A percentile compares a stretch with the other conserved stretches of the same genome.
phyloP scores from a whole-genome alignment of 176 grass and related monocot species.

The Pontederia crassipes region DNA sequence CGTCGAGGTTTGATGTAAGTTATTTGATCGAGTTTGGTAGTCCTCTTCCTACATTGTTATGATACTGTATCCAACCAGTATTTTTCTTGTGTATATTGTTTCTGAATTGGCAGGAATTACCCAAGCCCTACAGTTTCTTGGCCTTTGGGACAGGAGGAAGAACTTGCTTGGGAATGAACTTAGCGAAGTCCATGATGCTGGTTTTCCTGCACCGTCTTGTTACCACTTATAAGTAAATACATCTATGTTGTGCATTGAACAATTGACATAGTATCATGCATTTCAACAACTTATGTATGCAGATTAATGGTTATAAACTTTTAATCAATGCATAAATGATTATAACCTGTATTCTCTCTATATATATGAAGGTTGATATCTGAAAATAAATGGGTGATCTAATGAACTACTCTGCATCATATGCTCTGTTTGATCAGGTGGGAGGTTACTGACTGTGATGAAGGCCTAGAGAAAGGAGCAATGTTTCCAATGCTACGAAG shows the following conservation, averaged over 20 bases:
- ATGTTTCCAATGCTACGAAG: constrained; percentile 83
- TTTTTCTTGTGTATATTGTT: background rate
- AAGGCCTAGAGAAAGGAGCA: constrained; percentile 68
- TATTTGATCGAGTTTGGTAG: background rate
- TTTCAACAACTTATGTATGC: no score
- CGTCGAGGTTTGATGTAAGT: constrained; percentile 61
- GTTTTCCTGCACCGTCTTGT: constrained; percentile 73
- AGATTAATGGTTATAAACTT: no score
- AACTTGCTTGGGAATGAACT: constrained; percentile 79
- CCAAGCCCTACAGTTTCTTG: constrained; percentile 51
- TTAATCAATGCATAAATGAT: no score
- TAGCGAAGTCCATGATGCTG: constrained; percentile 87
- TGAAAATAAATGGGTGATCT: background rate
- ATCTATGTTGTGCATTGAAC: no score
- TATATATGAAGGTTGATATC: background rate
- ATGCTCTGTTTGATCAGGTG: constrained; percentile 27
- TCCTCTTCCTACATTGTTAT: background rate
- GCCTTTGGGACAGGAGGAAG: constrained; percentile 74
- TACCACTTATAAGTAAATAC: constrained; percentile 48
- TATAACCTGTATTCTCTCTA: no score
- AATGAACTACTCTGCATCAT: background rate
- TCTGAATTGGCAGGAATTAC: constrained; percentile 33
- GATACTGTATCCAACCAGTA: background rate
- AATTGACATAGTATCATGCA: no score
- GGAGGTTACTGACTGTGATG: constrained; percentile 54